These are phyloP conservation scores for Pseudopediastrum boryanum DNA, from an alignment of 139 green algal genomes.

Conservation along the genomic window DNA sequence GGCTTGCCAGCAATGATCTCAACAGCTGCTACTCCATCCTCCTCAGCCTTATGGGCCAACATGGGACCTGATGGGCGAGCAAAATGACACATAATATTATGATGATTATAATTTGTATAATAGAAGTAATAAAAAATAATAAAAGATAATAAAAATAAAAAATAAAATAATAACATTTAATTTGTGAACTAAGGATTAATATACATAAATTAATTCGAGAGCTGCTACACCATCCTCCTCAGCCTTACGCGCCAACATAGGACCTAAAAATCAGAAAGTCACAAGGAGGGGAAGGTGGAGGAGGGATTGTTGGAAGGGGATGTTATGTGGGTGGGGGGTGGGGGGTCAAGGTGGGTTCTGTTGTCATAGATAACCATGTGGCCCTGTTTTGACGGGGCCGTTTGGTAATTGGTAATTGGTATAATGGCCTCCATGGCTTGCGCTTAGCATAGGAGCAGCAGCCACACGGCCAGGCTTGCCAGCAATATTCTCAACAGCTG, in stretches of 20 bases:
- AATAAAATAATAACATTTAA: background rate
- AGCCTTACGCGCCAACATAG: conserved; percentile 99
- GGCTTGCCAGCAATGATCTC: conserved; percentile 86
- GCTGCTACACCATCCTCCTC: conserved; percentile 97
- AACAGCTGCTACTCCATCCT: conserved; percentile 96
- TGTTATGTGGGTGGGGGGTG: too few relatives aligned
- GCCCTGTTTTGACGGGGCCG: too few relatives aligned
- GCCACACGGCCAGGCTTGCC: conserved; percentile 88
- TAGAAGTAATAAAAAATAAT: background rate
- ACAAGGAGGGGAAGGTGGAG: too few relatives aligned
- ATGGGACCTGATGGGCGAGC: conserved; percentile 75
- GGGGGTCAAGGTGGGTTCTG: too few relatives aligned
- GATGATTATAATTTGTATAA: background rate
- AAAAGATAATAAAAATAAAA: background rate
- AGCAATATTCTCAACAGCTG: conserved; percentile 91
- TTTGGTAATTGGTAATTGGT: too few relatives aligned
- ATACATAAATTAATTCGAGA: conserved; percentile 96
- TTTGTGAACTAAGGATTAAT: too few relatives aligned
- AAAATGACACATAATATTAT: conserved; percentile 3
- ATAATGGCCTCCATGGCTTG: too few relatives aligned
- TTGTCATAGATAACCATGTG: too few relatives aligned
- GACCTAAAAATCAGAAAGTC: conserved; percentile 51
- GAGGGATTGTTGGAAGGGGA: too few relatives aligned
- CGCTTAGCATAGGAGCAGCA: too few relatives aligned
- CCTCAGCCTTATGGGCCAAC: conserved; percentile 99